phyloP scores from a whole-genome alignment of 2,329 filamentous ascomycete genomes.

The Geosmithia putterillii region DNA sequence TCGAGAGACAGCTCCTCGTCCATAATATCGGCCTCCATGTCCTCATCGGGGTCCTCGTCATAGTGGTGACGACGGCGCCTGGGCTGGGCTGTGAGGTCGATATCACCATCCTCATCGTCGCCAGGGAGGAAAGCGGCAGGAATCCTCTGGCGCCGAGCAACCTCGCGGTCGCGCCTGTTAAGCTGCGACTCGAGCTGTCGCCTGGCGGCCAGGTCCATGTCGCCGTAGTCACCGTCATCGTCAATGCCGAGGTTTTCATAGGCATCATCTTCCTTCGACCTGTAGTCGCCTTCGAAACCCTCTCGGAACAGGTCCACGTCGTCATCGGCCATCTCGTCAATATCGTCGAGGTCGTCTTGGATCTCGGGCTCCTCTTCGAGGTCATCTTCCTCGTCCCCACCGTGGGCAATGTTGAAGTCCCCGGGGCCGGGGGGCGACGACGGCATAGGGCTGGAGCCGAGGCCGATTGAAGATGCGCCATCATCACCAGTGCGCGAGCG shows the following conservation, averaged over 20 bases:
- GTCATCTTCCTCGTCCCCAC: constrained; percentile 59
- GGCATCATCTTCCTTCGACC: constrained; percentile 49
- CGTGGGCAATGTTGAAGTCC: constrained; percentile 49
- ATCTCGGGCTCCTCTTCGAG: constrained; percentile 60
- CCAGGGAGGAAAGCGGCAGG: constrained; percentile 64
- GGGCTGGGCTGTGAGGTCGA: constrained; percentile 77
- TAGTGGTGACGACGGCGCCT: constrained; percentile 79
- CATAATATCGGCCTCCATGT: constrained; percentile 89
- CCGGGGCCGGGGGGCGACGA: constrained; percentile 53
- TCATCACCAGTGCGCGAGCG: constrained; percentile 41
- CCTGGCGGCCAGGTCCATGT: constrained; percentile 53
- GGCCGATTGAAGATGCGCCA: constrained; percentile 35
- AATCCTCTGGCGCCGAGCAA: constrained; percentile 52
- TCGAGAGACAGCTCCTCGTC: constrained; percentile 90
- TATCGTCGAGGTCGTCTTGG: constrained; percentile 62
- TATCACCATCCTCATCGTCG: constrained; percentile 74
- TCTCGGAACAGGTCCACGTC: constrained; percentile 68
- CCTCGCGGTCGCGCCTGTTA: constrained; percentile 61
- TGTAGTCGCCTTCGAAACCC: constrained; percentile 61
- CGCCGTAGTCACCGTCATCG: constrained; percentile 64
- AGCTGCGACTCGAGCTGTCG: constrained; percentile 62
- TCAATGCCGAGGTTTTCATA: constrained; percentile 67
- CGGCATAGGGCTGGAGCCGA: constrained; percentile 50
- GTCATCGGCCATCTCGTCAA: constrained; percentile 73
- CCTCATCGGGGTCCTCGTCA: constrained; percentile 87